A percentile compares a stretch with the other conserved stretches of the same genome.
phyloP scores from a whole-genome alignment of 768 basidiomycete genomes.

The Phylloporus arenicola region DNA sequence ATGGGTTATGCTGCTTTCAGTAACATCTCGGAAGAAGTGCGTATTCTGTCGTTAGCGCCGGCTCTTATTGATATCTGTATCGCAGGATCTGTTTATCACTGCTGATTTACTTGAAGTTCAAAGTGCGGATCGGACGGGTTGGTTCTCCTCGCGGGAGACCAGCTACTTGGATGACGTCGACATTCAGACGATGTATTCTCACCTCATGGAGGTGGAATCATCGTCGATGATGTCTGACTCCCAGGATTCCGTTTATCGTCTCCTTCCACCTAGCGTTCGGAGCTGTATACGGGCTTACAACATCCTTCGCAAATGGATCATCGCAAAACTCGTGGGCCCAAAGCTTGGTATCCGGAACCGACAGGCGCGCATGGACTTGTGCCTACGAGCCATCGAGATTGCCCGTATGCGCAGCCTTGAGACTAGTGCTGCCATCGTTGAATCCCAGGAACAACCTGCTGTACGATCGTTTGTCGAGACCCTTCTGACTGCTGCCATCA shows the following conservation, averaged over 20 bases:
- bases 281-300: constrained; percentile 72
- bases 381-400: constrained; percentile 69
- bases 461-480: constrained; percentile 79
- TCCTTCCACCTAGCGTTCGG: constrained; percentile 70
- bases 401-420: constrained; percentile 58
- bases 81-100: constrained; percentile 70
- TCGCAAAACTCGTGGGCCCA: constrained; percentile 62
- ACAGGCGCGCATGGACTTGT: constrained; percentile 67
- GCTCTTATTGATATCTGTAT: constrained; percentile 4
- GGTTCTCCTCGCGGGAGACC: constrained; percentile 62
- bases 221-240: constrained; percentile 67
- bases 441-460: constrained; percentile 53
- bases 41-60: constrained; percentile 7
- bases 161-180: constrained; percentile 57
- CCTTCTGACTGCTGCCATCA: constrained; percentile 64
- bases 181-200: constrained; percentile 73
- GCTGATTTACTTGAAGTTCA: constrained; percentile 80
- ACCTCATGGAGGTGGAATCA: constrained; percentile 66
- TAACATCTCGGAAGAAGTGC: constrained; percentile 74
- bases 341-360: constrained; percentile 58
- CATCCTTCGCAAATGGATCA: constrained; percentile 75
- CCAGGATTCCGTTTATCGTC: constrained; percentile 66
- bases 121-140: constrained; percentile 71
- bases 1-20: constrained; percentile 72
- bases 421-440: constrained; percentile 26